Conservation (phyloP, 2,329 filamentous ascomycete genomes). For the Pseudocercospora fijiensis region DNA sequence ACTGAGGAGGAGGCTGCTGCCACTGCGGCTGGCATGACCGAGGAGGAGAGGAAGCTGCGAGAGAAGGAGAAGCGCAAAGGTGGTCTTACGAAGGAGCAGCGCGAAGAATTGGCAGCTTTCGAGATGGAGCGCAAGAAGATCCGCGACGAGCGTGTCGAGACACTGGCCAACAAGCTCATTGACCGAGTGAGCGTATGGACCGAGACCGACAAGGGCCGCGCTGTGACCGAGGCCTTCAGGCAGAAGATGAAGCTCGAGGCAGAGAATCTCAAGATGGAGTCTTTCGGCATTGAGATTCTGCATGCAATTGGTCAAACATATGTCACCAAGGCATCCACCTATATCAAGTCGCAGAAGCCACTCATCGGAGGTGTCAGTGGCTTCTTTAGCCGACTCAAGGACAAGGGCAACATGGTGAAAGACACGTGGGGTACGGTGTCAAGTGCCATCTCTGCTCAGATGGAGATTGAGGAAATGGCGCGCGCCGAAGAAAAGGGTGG, state of each 20-base stretch:
- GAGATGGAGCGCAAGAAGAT: conserved; percentile 81
- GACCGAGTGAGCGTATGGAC: conserved; percentile 94
- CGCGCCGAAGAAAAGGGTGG: conserved; percentile 91
- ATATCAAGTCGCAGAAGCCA: conserved; percentile 95
- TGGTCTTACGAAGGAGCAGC: conserved; percentile 83
- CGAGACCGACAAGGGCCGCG: conserved; percentile 84
- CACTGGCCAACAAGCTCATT: conserved; percentile 76
- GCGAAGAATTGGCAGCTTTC: conserved; percentile 83
- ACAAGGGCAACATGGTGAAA: conserved; percentile 95
- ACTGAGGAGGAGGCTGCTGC: conserved; percentile 74
- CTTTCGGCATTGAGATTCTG: conserved; percentile 91
- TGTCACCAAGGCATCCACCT: conserved; percentile 77
- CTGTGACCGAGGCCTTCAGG: conserved; percentile 86
- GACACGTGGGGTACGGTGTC: conserved; percentile 98
- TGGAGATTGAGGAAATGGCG: conserved; percentile 99
- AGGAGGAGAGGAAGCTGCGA: conserved; percentile 72
- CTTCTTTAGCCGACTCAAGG: conserved; percentile 90
- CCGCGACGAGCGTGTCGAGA: conserved; percentile 86
- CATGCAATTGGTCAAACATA: conserved; percentile 94
- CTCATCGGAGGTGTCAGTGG: conserved; percentile 77
- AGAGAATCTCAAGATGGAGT: conserved; percentile 99
- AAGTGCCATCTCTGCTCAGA: conserved; percentile 92
- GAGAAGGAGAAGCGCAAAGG: conserved; percentile 89
- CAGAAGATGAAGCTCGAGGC: conserved; percentile 93
- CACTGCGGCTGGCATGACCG: conserved; percentile 63